Base-by-base conservation (phyloP, 805 yeast species). In the Priceomyces melissophilus region DNA sequence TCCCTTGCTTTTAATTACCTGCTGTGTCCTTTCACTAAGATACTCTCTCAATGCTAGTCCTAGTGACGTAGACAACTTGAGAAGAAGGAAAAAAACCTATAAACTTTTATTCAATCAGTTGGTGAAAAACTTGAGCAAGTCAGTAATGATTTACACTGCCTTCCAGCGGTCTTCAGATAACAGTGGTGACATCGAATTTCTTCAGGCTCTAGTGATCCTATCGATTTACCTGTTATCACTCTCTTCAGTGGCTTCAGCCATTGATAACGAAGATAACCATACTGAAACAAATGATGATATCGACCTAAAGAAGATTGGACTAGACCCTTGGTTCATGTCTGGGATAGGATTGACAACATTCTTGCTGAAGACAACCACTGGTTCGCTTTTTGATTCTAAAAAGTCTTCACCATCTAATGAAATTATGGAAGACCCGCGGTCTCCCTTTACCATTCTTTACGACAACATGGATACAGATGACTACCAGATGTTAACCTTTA, bases 301-400 rank as follows among this genome's bases (percentile, higher is more conserved):
- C 10, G 48, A 42, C 14, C 32, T 55, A 3, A 74, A 69, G 2
- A 66, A 67, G 27, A 55, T 80, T 38, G 66, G 69, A 27, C 61
- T 85, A 13, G 95, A 86, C 54, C 80, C 83, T 1, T 85, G 91
- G 91, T 69, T 71, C 41, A 57, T 84, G 23, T 79, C 87, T 3
- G 81, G 83, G 4, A 46, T 80, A 9, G 93, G 86, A 0, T 68
- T 86, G 12, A 77, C 80, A 44, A 78, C 81, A 35, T 82, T 81
- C 51, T 58, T 80, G 16, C 71, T 83, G 3, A 69, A 74, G 38
- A 75, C 81, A 37, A 62, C 67, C 2, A 60, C 69, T 37, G 80
- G 81, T 0, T 52, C 60, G 2, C 48, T 75, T 37, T 48, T 70
- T 43, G 41, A 48, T n/a, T 34, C 28, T 16, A 27, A 25, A 14